Evolutionary conservation across 2,329 filamentous ascomycete species (phyloP).

Genomic region (Aspergillus flavus): DNA sequence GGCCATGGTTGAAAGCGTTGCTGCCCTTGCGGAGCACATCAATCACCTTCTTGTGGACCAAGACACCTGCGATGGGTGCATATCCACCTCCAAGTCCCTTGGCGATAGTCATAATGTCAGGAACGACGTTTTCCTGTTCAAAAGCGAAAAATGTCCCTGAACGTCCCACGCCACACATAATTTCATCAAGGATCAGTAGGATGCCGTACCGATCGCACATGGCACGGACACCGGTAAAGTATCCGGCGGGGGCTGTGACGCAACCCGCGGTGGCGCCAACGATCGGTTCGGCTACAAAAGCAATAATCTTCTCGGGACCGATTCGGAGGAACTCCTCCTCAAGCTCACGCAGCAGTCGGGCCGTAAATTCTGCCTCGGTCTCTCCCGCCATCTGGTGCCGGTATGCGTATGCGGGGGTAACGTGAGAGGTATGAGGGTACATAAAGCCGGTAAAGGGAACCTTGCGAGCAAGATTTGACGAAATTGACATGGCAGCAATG

Average conservation of each 20-base stretch:
- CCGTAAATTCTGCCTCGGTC: background rate
- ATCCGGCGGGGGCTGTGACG: constrained; percentile 2
- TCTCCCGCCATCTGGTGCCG: background rate
- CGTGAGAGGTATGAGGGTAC: constrained; percentile 2
- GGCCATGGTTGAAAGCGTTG: constrained; percentile 2
- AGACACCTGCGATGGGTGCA: background rate
- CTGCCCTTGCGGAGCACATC: constrained; percentile 3
- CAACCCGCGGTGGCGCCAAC: constrained; percentile 4
- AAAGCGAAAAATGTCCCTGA: constrained; percentile 8
- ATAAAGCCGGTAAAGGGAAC: background rate
- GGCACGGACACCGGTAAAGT: background rate
- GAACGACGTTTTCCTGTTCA: constrained; percentile 1
- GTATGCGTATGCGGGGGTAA: constrained; percentile 5
- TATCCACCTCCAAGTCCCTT: constrained; percentile 9
- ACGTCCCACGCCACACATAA: constrained; percentile 7
- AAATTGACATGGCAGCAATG: constrained; percentile 3
- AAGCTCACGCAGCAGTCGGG: background rate
- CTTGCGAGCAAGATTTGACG: background rate
- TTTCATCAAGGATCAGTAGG: constrained; percentile 7
- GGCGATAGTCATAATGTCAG: constrained; percentile 5
- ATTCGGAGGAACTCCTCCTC: constrained; percentile 6
- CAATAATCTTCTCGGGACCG: constrained; percentile 1
- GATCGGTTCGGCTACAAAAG: constrained; percentile 5
- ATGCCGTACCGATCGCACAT: constrained; percentile 2
- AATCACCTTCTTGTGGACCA: constrained; percentile 5